Evolutionary conservation across 1,284 basidiomycete genomes (phyloP), one percentile per base, ranked within the genome.

Genomic region (Tetrapyrgos nigripes): DNA sequence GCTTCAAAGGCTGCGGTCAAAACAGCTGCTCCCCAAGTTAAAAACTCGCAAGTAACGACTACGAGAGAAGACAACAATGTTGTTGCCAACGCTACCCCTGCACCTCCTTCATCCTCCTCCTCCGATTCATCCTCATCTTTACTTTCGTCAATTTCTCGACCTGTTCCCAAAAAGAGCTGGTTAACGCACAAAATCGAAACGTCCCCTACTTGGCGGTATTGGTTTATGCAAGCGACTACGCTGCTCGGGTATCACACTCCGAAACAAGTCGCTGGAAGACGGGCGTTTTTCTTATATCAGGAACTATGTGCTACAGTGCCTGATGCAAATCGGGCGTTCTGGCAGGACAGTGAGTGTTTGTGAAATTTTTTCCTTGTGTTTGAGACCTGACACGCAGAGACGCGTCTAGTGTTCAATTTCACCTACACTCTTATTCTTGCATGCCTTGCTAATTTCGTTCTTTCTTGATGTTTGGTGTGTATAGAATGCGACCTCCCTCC

Each of bases 401-500:
- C n/a, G n/a, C n/a, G n/a, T n/a, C n/a, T n/a, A n/a, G n/a, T n/a
- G n/a, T n/a, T n/a, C n/a, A n/a, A n/a, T n/a, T n/a, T n/a, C n/a
- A n/a, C n/a, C n/a, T n/a, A n/a, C n/a, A n/a, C n/a, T n/a, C n/a
- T n/a, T n/a, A n/a, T n/a, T n/a, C n/a, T n/a, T n/a, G n/a, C 35
- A 29, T 27, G 23, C 24, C 33, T 14, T 23, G 45, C 40, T 37
- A 11, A 29, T 50, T 31, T 40, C 57, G 3, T 29, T 13, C 29
- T 53, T 14, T 40, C 49, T 49, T 49, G 37, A 26, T 27, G 37
- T 40, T 52, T 37, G 4, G 31, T 50, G 49, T 48, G 23, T n/a
- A 46, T 63, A 96, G 96, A 89, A 64, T 98, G 94, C 70, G 81
- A 83, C 51, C 81, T 99, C 13, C 96, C 97, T 2, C 89, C 91